These are phyloP conservation scores for Thermomyces lanuginosus DNA, from an alignment of 2,329 filamentous ascomycete genomes.

Conservation along the genomic window DNA sequence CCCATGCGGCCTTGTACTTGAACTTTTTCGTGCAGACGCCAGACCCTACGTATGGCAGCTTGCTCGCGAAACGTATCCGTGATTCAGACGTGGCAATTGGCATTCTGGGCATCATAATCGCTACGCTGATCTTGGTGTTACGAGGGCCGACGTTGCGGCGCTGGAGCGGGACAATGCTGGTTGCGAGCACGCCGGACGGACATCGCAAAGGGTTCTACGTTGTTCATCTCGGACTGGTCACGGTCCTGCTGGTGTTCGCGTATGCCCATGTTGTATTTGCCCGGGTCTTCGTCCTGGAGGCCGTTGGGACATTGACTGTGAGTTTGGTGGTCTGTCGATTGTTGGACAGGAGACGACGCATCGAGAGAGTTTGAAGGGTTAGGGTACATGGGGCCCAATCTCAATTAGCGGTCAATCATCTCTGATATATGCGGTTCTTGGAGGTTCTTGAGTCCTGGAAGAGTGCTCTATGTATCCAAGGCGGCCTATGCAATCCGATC, in stretches of 20 bases:
- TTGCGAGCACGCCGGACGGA: constrained; percentile 10
- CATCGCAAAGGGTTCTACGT: constrained; percentile 37
- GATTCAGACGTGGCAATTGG: constrained; percentile 44
- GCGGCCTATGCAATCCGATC: too few relatives aligned
- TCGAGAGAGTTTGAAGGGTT: neutral
- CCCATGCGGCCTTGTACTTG: constrained; percentile 40
- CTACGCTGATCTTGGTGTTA: constrained; percentile 33
- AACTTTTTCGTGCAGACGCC: constrained; percentile 39
- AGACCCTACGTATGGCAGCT: constrained; percentile 17
- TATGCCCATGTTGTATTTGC: constrained; percentile 42
- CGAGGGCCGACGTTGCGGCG: constrained; percentile 21
- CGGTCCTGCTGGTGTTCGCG: constrained; percentile 31
- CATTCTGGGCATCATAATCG: constrained; percentile 32
- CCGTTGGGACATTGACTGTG: constrained; percentile 29
- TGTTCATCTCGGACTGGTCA: constrained; percentile 38
- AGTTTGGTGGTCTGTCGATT: constrained; percentile 21
- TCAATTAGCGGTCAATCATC: too few relatives aligned
- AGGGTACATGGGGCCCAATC: too few relatives aligned
- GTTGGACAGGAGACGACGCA: constrained; percentile 3
- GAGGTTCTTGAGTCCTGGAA: too few relatives aligned
- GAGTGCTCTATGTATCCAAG: too few relatives aligned
- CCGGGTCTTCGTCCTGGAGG: constrained; percentile 37
- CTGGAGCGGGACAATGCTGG: constrained; percentile 6
- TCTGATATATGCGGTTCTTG: too few relatives aligned
- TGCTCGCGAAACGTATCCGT: constrained; percentile 38